Base-by-base conservation (phyloP, 768 basidiomycete genomes). In the Lenzites betulinus region DNA sequence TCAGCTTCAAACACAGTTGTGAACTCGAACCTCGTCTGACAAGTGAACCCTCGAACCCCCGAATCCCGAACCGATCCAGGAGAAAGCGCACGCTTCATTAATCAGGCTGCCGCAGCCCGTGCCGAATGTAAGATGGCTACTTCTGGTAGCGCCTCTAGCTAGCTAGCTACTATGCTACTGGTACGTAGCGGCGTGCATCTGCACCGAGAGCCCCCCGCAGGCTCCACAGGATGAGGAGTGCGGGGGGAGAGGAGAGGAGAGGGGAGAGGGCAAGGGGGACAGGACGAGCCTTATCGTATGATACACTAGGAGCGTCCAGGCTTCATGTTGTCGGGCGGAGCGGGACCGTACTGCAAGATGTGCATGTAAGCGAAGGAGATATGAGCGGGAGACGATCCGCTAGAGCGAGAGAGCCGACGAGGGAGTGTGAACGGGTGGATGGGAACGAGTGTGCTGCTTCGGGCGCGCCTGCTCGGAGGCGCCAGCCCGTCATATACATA, bases 361-460 rank as follows among this genome's bases (percentile, higher is more conserved):
- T 16, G 33, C 1, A 8, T 12, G 26, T n/a, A 30, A 50, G n/a
- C 33, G 49, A 50, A 18, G 18, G 49, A 36, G 49, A 36, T 7
- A 16, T n/a, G n/a, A 18, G n/a, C 23, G 33, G 25, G 25, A 33
- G 48, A 26, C 20, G 28, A 49, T 50, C 49, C 33, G 33, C 49
- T 30, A 35, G 49, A 50, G 49, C 49, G 49, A 25, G 49, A 50
- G 49, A 22, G n/a, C 7, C 30, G 49, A 50, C 49, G 49, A 50
- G 49, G 30, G 49, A 35, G n/a, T 18, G 30, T 28, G 26, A 7
- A 8, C 30, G 33, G 12, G 33, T 2, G 33, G 18, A 26, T 20
- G 28, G 26, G n/a, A 49, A 33, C 12, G 44, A 25, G 44, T 6
- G 25, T 20, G 7, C 20, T 6, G 44, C 30, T 33, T 5, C 13